phyloP scores from a whole-genome alignment of 2,329 filamentous ascomycete species.

The Penicillium thymicola region DNA sequence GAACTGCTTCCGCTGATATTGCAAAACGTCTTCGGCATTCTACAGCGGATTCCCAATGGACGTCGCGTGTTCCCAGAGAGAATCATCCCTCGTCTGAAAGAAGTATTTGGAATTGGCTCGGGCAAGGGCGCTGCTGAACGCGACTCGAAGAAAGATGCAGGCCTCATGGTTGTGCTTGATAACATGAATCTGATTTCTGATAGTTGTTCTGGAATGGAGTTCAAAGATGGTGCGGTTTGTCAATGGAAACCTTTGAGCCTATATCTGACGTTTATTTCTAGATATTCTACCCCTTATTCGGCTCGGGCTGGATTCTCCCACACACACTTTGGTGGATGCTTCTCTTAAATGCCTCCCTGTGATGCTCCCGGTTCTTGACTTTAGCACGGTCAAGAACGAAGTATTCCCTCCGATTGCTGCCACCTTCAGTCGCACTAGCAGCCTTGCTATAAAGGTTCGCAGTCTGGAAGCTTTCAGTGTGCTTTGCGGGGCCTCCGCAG shows the following conservation, averaged over 20 bases:
- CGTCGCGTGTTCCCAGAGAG: constrained; percentile 78
- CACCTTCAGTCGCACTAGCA: constrained; percentile 91
- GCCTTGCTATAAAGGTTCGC: constrained; percentile 89
- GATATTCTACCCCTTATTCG: constrained; percentile 85
- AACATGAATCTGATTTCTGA: constrained; percentile 72
- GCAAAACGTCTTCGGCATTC: constrained; percentile 88
- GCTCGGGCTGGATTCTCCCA: constrained; percentile 80
- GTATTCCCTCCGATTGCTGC: constrained; percentile 86
- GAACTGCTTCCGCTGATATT: constrained; percentile 81
- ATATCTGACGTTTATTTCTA: constrained; percentile 37
- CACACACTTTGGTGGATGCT: constrained; percentile 83
- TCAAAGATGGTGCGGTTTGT: constrained; percentile 72
- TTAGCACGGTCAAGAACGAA: constrained; percentile 94
- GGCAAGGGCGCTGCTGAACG: constrained; percentile 59
- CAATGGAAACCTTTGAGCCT: constrained; percentile 1
- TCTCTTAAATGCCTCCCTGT: constrained; percentile 73
- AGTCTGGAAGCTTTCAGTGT: constrained; percentile 87
- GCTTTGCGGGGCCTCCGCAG: constrained; percentile 73
- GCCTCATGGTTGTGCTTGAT: constrained; percentile 85
- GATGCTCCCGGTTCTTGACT: constrained; percentile 86
- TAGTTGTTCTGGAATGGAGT: constrained; percentile 86
- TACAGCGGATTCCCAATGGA: constrained; percentile 72
- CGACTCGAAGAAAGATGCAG: constrained; percentile 80
- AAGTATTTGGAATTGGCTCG: constrained; percentile 68
- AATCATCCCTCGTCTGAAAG: constrained; percentile 78